Base-by-base conservation (phyloP, 208 protist genomes). In the Crithidia thermophila region DNA sequence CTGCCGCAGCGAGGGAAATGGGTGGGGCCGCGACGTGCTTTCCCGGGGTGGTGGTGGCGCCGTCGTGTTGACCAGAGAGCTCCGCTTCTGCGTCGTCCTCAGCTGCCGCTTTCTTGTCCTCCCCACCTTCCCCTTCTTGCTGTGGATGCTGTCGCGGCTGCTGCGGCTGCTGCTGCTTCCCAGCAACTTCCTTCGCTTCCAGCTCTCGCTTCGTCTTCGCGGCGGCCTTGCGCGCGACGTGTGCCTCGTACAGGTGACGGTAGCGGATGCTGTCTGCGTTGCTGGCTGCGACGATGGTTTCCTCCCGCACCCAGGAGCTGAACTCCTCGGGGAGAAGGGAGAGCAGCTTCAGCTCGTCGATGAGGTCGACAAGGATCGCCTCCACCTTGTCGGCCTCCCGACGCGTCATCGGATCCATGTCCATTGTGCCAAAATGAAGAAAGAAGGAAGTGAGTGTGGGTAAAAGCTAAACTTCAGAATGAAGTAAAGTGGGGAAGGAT, bases 401-500 rank as follows among this genome's bases (percentile, higher is more conserved):
- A 36, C 88, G 78, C 50, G 91, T 96, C 51, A 93, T 67, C 25
- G 75, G 81, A 70, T 96, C 88, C 81, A 96, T 94, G 25, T 96
- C 86, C 87, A 94, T 93, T 25, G 11, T 40, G 45, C 36, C 31
- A 11, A 57, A 16, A 47, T 28, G 25, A 18, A 46, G 18, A 67
- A 59, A 67, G 27, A 57, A 56, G 51, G 30, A 59, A 67, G 43
- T 55, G 28, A 39, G 27, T 3, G 23, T 30, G 42, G 36, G 45
- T 33, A 23, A 39, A 39, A 10, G 7, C 39, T n/a, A 51, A 52
- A 56, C n/a, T n/a, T n/a, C n/a, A n/a, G n/a, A n/a, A n/a, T n/a
- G n/a, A n/a, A n/a, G n/a, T n/a, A 23, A 47, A 47, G 18, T 10
- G n/a, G n/a, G n/a, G 7, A 20, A 47, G 7, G 42, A 47, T 47